These are phyloP conservation scores for Eucalyptus cloeziana DNA, from an alignment of 345 rosid species.

Conservation along the genomic window DNA sequence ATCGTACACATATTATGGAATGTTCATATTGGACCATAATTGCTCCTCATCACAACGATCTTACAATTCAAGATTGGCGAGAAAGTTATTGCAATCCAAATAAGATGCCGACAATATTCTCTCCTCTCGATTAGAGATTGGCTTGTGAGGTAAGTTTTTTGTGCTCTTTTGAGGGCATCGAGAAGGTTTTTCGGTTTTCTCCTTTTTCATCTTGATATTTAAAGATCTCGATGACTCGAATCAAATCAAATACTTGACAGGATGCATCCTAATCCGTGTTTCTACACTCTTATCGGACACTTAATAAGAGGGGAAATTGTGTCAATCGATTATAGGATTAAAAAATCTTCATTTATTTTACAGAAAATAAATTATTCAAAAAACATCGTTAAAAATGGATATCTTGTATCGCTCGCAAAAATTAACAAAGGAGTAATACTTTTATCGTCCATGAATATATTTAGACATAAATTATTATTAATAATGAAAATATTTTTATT, in stretches of 20 bases:
- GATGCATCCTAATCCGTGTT: neutral
- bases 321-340: accelerated
- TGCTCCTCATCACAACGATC: neutral
- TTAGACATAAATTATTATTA: neutral
- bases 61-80: neutral
- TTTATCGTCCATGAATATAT: neutral
- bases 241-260: neutral
- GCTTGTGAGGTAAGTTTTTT: neutral
- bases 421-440: neutral
- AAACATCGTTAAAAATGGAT: neutral
- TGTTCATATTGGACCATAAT: neutral
- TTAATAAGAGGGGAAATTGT: neutral
- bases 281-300: neutral
- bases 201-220: neutral
- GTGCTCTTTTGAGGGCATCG: neutral
- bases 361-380: neutral
- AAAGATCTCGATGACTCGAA: neutral
- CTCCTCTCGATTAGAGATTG: neutral
- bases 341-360: neutral
- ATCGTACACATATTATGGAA: neutral
- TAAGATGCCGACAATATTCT: neutral
- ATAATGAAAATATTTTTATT: no score
- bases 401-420: accelerated
- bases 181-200: neutral
- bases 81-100: neutral